Evolutionary conservation across 306 rosid genomes (phyloP).

Genomic region (Trifolium pratense): DNA sequence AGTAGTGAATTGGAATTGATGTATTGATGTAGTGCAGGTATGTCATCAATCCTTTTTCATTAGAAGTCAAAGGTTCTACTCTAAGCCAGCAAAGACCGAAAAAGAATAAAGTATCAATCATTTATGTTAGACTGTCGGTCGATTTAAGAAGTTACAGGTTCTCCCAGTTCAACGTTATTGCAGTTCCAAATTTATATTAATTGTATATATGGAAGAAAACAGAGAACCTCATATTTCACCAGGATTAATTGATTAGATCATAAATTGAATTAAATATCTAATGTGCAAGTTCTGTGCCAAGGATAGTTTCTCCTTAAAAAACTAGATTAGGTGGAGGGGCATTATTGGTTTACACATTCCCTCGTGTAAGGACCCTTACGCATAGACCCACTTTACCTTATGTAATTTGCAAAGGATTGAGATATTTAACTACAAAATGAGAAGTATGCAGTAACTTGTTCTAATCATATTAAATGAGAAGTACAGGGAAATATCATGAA

Average conservation of each 20-base stretch:
- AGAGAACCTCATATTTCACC: background rate
- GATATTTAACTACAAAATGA: constrained; percentile 14
- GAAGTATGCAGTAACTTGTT: background rate
- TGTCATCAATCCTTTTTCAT: constrained; percentile 16
- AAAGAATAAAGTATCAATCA: constrained; percentile 14
- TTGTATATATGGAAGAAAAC: constrained; percentile 20
- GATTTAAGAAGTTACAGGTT: constrained; percentile 23
- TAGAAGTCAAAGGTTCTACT: constrained; percentile 25
- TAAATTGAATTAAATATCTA: background rate
- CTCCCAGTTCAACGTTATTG: constrained; percentile 18
- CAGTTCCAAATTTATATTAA: constrained; percentile 8
- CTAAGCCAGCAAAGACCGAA: constrained; percentile 26
- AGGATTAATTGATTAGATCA: background rate
- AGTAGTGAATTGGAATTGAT: constrained; percentile 22
- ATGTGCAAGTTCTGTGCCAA: too few species aligned
- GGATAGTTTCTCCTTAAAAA: constrained; percentile 11
- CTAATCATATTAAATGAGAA: constrained; percentile 31
- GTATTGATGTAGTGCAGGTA: constrained; percentile 21
- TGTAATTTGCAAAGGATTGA: constrained; percentile 3
- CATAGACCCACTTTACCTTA: constrained; percentile 11
- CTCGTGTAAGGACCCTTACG: background rate
- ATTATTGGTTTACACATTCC: constrained; percentile 13
- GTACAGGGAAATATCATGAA: constrained; percentile 28
- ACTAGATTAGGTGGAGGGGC: background rate
- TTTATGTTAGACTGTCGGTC: background rate